Conservation (phyloP, 345 rosid genomes). For the Pugionium dolabratum region DNA sequence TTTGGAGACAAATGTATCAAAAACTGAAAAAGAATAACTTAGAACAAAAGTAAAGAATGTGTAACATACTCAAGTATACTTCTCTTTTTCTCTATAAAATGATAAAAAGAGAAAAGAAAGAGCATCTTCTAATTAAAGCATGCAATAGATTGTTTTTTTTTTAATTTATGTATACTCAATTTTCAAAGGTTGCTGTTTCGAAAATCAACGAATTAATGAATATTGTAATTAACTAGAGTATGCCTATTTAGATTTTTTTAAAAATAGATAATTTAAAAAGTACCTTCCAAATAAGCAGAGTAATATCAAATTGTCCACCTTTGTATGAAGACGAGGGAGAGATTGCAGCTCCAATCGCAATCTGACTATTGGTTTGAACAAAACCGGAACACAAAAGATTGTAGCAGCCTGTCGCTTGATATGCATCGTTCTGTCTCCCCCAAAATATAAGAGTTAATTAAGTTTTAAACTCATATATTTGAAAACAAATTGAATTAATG, state of each 20-base stretch:
- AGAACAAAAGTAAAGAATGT: conserved; percentile 35
- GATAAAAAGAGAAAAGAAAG: conserved; percentile 24
- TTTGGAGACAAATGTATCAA: conserved; percentile 43
- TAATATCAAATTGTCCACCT: conserved; percentile 94
- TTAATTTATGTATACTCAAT: background rate
- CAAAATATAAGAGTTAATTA: conserved; percentile 18
- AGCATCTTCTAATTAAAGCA: conserved; percentile 9
- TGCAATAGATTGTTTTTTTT: conserved; percentile 9
- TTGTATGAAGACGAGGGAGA: conserved; percentile 82
- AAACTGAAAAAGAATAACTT: conserved; percentile 33
- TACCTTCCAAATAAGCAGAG: conserved; percentile 98
- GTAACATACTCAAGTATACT: conserved; percentile 40
- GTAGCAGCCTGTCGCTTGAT: conserved; percentile 97
- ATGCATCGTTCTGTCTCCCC: conserved; percentile 70
- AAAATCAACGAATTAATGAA: too few relatives aligned
- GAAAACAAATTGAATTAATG: too few relatives aligned
- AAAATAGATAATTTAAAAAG: background rate
- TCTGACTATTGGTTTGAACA: conserved; percentile 80
- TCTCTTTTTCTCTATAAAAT: conserved; percentile 2
- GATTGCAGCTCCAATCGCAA: conserved; percentile 97
- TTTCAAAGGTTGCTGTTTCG: background rate
- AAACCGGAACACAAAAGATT: conserved; percentile 95
- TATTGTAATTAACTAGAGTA: too few relatives aligned
- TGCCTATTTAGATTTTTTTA: too few relatives aligned
- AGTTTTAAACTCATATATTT: background rate